A percentile compares a stretch with the other conserved stretches of the same genome.
Evolutionary conservation across 179 eudicot genomes (phyloP).

Genomic region (Spergularia azorica): DNA sequence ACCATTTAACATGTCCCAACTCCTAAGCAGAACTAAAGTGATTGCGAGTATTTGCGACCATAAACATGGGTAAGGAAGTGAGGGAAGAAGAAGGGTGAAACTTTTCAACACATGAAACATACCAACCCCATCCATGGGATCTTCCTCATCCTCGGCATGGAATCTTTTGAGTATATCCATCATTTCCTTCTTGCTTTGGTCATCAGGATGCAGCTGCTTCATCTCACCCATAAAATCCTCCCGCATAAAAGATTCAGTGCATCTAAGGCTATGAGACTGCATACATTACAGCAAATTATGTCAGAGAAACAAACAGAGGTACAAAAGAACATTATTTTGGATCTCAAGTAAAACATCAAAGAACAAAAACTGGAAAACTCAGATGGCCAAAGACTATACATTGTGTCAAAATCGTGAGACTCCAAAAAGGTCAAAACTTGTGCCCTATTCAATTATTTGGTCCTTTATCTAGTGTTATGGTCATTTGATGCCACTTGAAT

Average conservation of each 20-base stretch:
- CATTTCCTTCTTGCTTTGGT: constrained; percentile 72
- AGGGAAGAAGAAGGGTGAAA: neutral
- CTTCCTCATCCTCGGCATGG: constrained; percentile 69
- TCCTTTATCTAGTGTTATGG: too few relatives aligned
- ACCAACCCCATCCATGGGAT: constrained; percentile 54
- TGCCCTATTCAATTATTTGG: too few relatives aligned
- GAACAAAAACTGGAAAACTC: neutral
- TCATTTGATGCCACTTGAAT: too few relatives aligned
- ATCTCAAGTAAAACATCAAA: neutral
- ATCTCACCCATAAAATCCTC: constrained; percentile 86
- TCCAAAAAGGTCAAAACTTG: too few relatives aligned
- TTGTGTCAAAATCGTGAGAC: neutral
- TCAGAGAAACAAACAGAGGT: neutral
- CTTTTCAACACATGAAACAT: neutral
- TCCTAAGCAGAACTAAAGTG: neutral
- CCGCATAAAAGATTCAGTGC: constrained; percentile 91
- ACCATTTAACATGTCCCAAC: too few relatives aligned
- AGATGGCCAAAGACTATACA: neutral
- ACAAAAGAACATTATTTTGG: neutral
- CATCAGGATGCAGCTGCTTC: constrained; percentile 56
- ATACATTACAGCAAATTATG: constrained; percentile 17
- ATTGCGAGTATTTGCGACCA: too few relatives aligned
- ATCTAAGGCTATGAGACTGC: constrained; percentile 83
- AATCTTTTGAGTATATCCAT: constrained; percentile 64
- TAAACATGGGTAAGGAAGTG: neutral